phyloP scores from a whole-genome alignment of 2,329 filamentous ascomycete species.

The Huntiella abstrusa region DNA sequence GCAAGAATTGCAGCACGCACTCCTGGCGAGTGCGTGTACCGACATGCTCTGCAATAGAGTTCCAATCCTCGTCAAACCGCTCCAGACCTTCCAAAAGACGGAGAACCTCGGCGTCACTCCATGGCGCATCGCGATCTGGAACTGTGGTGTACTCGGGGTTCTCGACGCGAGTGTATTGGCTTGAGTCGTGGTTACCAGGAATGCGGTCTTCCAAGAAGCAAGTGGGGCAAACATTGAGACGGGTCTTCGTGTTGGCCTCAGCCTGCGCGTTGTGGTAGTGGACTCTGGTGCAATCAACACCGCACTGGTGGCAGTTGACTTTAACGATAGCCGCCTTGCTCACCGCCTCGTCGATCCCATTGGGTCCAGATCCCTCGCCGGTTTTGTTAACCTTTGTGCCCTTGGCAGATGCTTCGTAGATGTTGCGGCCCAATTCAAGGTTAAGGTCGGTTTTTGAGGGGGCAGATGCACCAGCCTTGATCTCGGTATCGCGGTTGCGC shows the following conservation, averaged over 20 bases:
- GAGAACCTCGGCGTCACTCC: constrained; percentile 82
- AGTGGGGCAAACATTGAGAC: constrained; percentile 78
- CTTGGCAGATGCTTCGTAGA: constrained; percentile 84
- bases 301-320: constrained; percentile 78
- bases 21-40: constrained; percentile 83
- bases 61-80: constrained; percentile 90
- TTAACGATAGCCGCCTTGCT: constrained; percentile 47
- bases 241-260: constrained; percentile 44
- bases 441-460: constrained; percentile 65
- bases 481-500: constrained; percentile 50
- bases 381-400: constrained; percentile 46
- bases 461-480: constrained; percentile 44
- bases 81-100: constrained; percentile 80
- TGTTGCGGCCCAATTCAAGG: constrained; percentile 82
- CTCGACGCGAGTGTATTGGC: constrained; percentile 75
- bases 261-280: constrained; percentile 40
- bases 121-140: constrained; percentile 70
- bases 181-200: constrained; percentile 56
- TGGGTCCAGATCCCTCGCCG: constrained; percentile 45
- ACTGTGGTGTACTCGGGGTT: constrained; percentile 65
- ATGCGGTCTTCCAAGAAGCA: constrained; percentile 77
- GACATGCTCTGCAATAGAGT: constrained; percentile 78
- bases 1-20: constrained; percentile 89
- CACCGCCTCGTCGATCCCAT: constrained; percentile 46
- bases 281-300: constrained; percentile 61